These are phyloP conservation scores for Barnettozyma salicaria DNA, from an alignment of 805 yeast species.

Conservation along the genomic window DNA sequence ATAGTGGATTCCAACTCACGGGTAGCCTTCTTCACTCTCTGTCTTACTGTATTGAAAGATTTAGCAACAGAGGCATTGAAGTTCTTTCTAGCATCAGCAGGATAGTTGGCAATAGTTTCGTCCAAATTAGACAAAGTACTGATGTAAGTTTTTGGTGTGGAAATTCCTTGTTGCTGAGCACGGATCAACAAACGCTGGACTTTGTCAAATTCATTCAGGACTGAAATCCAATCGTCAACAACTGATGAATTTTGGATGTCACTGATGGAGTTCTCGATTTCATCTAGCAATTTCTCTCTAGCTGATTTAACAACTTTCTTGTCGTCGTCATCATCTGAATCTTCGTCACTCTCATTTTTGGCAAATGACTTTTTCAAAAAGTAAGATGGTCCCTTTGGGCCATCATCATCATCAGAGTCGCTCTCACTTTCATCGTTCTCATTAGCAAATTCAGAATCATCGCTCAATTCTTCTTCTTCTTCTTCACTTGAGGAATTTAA, in stretches of 20 bases:
- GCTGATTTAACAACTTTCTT: slow-evolving; percentile 88
- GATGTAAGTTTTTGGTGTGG: slow-evolving; percentile 68
- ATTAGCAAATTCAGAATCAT: slow-evolving; percentile 33
- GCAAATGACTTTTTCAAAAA: slow-evolving; percentile 36
- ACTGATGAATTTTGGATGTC: slow-evolving; percentile 63
- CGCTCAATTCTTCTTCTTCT: slow-evolving; percentile 24
- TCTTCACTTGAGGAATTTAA: slow-evolving; percentile 27
- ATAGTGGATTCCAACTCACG: slow-evolving; percentile 62
- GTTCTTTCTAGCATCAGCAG: slow-evolving; percentile 53
- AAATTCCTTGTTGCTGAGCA: slow-evolving; percentile 69
- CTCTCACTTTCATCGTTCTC: slow-evolving; percentile 30
- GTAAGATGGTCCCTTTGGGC: slow-evolving; percentile 40
- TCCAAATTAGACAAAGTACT: slow-evolving; percentile 67
- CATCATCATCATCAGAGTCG: slow-evolving; percentile 38
- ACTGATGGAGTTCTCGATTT: slow-evolving; percentile 61
- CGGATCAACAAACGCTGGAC: slow-evolving; percentile 60
- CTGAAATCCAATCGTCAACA: slow-evolving; percentile 73
- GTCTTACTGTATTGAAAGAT: slow-evolving; percentile 81
- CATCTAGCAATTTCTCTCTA: slow-evolving; percentile 87
- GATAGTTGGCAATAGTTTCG: slow-evolving; percentile 49
- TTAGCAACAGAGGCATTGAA: slow-evolving; percentile 78
- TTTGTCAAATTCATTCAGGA: slow-evolving; percentile 72
- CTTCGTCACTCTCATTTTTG: slow-evolving; percentile 35
- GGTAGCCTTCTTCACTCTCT: slow-evolving; percentile 75
- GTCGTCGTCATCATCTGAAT: slow-evolving; percentile 59